These are phyloP conservation scores for Phlebiopsis gigantea DNA, from an alignment of 768 basidiomycete genomes.

Conservation along the genomic window DNA sequence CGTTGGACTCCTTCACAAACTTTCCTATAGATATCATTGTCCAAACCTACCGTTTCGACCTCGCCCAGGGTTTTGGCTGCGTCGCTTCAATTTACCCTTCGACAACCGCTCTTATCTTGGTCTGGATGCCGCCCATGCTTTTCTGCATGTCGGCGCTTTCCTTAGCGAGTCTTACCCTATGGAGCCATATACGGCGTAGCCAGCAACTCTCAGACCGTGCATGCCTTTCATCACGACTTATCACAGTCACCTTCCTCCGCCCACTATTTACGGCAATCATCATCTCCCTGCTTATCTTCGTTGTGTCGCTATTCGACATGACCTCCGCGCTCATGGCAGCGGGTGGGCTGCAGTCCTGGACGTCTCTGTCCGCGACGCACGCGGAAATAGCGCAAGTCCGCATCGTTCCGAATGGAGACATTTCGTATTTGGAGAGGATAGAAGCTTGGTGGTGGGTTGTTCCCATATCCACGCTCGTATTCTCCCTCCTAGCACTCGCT, in stretches of 20 bases:
- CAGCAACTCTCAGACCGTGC: conserved; percentile 5
- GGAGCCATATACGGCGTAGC: conserved; percentile 14
- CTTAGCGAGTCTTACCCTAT: conserved; percentile 35
- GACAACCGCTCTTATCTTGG: conserved; percentile 34
- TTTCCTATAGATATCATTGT: conserved; percentile 26
- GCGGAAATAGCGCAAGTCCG: conserved; percentile 16
- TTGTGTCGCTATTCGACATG: conserved; percentile 16
- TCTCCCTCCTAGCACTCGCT: conserved; percentile 3
- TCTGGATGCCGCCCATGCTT: conserved; percentile 42
- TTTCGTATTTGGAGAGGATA: conserved; percentile 3
- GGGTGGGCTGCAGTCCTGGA: conserved; percentile 18
- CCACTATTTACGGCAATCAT: conserved; percentile 18
- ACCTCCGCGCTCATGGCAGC: conserved; percentile 10
- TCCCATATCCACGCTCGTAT: conserved; percentile 11
- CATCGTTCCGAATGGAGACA: conserved; percentile 8
- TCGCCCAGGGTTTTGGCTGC: conserved; percentile 29
- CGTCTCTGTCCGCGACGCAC: conserved; percentile 18
- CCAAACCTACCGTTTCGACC: conserved; percentile 28
- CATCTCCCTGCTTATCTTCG: conserved; percentile 13
- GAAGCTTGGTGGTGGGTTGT: conserved; percentile 17
- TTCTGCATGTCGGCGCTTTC: conserved; percentile 36
- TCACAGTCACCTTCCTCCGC: conserved; percentile 20
- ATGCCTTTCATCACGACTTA: conserved; percentile 9
- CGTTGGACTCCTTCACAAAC: neutral
- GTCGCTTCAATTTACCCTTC: conserved; percentile 28